A percentile compares a stretch with the other conserved stretches of the same genome.
Conservation (phyloP, 164 flowering plant species). For the Hamamelis virginiana region DNA sequence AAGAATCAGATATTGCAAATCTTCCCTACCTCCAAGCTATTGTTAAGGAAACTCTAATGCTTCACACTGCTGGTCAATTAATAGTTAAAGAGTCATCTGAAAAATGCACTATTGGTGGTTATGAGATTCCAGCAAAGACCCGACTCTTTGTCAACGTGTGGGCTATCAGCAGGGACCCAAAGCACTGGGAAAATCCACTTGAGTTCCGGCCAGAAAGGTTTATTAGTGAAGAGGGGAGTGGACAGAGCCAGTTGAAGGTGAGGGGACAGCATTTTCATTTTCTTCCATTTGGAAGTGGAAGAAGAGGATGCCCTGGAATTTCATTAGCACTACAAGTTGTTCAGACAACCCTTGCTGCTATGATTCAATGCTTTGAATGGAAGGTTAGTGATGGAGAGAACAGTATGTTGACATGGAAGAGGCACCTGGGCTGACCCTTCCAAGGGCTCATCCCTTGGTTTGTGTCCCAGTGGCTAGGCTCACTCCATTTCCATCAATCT, state of each 20-base stretch:
- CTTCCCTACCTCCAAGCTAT: constrained; percentile 57
- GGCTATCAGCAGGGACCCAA: constrained; percentile 47
- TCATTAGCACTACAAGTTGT: constrained; percentile 37
- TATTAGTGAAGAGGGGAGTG: constrained; percentile 13
- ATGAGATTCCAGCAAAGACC: constrained; percentile 36
- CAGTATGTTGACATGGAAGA: constrained; percentile 42
- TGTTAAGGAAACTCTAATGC: constrained; percentile 50
- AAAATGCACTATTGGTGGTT: constrained; percentile 36
- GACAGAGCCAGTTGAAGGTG: constrained; percentile 25
- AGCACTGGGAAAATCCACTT: constrained; percentile 42
- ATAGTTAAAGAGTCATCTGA: constrained; percentile 32
- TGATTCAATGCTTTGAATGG: constrained; percentile 62
- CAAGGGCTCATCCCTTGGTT: constrained; percentile 39
- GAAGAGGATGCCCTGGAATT: constrained; percentile 60
- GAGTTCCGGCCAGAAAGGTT: constrained; percentile 61
- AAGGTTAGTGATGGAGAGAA: constrained; percentile 16
- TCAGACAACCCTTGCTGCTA: constrained; percentile 33
- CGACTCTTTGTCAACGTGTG: constrained; percentile 41
- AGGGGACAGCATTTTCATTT: constrained; percentile 41
- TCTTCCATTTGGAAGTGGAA: constrained; percentile 59
- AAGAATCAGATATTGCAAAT: constrained; percentile 48
- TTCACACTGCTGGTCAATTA: constrained; percentile 48
- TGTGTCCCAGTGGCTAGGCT: constrained; percentile 34
- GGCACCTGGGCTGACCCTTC: constrained; percentile 36
- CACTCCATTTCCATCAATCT: constrained; percentile 10